These are phyloP conservation scores for Fusarium papillatum DNA, from an alignment of 2,329 filamentous ascomycete genomes.

Conservation along the genomic window DNA sequence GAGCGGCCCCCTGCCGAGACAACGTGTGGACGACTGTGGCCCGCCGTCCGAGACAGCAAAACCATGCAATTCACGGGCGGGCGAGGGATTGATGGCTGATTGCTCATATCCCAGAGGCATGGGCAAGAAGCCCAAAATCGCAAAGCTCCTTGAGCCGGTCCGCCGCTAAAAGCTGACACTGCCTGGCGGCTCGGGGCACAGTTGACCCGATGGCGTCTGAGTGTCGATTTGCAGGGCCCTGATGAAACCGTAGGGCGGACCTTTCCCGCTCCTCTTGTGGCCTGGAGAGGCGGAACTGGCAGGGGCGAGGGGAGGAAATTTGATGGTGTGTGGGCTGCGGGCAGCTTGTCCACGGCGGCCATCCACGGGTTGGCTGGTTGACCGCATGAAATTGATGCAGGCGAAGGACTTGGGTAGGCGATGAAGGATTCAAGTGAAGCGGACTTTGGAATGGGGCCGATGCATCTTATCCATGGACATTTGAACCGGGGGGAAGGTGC, in stretches of 20 bases:
- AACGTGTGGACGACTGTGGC: background rate
- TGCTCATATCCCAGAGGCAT: slow-evolving; percentile 9
- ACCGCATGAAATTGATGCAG: slow-evolving; percentile 3
- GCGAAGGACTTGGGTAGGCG: background rate
- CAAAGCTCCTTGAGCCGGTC: background rate
- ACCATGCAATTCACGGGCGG: background rate
- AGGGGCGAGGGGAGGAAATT: background rate
- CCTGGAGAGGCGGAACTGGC: background rate
- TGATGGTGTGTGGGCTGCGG: background rate
- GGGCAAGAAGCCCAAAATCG: slow-evolving; percentile 8
- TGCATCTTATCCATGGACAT: background rate
- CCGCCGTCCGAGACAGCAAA: slow-evolving; percentile 6
- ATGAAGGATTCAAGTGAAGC: slow-evolving; percentile 1
- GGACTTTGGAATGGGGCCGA: background rate
- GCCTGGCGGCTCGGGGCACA: slow-evolving; percentile 5
- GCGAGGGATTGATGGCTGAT: slow-evolving; percentile 3
- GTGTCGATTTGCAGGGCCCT: background rate
- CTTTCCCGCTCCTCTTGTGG: background rate
- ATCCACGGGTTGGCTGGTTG: background rate
- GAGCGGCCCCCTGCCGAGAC: slow-evolving; percentile 10
- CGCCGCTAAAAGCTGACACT: slow-evolving; percentile 33
- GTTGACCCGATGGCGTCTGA: slow-evolving; percentile 12
- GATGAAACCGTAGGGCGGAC: background rate
- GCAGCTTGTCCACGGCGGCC: background rate
- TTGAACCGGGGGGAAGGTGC: background rate